These are phyloP conservation scores for Raffaelea ambrosiae DNA, from an alignment of 2,329 filamentous ascomycete genomes.

Conservation along the genomic window DNA sequence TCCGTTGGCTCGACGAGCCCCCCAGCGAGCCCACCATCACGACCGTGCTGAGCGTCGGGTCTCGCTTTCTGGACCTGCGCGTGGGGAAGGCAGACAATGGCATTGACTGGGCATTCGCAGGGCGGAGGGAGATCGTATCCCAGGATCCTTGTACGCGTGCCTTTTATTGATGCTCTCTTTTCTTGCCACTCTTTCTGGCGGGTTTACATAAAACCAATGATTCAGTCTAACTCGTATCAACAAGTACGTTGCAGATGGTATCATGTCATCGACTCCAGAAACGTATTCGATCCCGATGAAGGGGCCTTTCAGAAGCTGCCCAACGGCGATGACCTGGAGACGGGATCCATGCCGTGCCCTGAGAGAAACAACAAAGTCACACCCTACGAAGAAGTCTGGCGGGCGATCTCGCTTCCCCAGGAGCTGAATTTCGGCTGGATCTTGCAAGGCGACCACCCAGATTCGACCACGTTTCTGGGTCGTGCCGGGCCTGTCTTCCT, in stretches of 20 bases:
- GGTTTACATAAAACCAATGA: too few relatives aligned
- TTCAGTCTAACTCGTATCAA: too few relatives aligned
- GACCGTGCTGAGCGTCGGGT: conserved; percentile 4
- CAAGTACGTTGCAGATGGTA: conserved; percentile 7
- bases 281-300: conserved; percentile 5
- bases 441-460: background rate
- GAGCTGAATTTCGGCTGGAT: background rate
- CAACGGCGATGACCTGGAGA: conserved; percentile 8
- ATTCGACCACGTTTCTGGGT: background rate
- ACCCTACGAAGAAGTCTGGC: conserved; percentile 9
- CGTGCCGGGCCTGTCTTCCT: background rate
- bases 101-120: conserved; percentile 8
- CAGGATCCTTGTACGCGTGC: conserved; percentile 1
- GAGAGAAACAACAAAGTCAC: conserved; percentile 1
- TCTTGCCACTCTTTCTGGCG: background rate
- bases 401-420: background rate
- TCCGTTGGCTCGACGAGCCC: conserved; percentile 7
- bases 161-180: background rate
- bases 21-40: conserved; percentile 4
- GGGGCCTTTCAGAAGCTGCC: conserved; percentile 3
- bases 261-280: conserved; percentile 5
- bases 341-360: conserved; percentile 7
- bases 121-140: conserved; percentile 1
- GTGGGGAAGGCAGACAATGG: conserved; percentile 3
- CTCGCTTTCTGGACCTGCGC: conserved; percentile 6